Evolutionary conservation across 2,329 filamentous ascomycete genomes (phyloP), one percentile per base, ranked within the genome.

Genomic region (Hymenoscyphus fraxineus): DNA sequence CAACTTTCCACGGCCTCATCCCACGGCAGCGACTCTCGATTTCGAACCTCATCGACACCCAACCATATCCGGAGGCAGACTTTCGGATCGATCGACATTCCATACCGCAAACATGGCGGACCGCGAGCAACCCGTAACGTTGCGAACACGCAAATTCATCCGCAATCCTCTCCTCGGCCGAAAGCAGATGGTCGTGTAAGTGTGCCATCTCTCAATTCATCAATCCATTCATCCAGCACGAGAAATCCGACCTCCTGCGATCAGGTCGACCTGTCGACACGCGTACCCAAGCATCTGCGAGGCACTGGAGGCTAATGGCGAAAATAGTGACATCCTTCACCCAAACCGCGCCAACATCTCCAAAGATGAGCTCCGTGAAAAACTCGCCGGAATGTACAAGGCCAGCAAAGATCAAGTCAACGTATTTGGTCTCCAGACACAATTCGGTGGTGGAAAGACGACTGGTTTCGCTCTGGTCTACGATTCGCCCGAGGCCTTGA

Each of bases 141-240:
- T 93, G 84, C 88, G 95, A 86, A 99, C 95, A 83, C 94, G 95
- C 91, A 98, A 98, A 88, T 99, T 99, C 91, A 96, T 98, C 85
- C 92, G 93, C 86, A 99, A 99, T 89, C 92, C 95, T 82, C 92
- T 99, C 79, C 90, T 99, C 80, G 92, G 90, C 81, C 91, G 94
- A 82, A 97, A 96, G 88, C 94, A 98, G 90, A 97, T 98, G 92
- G 94, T 97, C 84, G 91, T 97, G 94, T 97, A 92, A 88, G 91
- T 89, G 75, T 32, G 74, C 70, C 66, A 70, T 67, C 32, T 62
- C 64, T 16, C 27, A 35, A 35, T 35, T 35, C 35, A 35, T 35
- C 31, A 47, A 64, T 40, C 56, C 22, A 38, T 64, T 61, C 65
- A 67, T 67, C 54, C 60, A 57, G 32, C 47, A 31, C 57, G 38